These are phyloP conservation scores for Austroboletus festivus DNA, from an alignment of 768 basidiomycete species.

Conservation along the genomic window DNA sequence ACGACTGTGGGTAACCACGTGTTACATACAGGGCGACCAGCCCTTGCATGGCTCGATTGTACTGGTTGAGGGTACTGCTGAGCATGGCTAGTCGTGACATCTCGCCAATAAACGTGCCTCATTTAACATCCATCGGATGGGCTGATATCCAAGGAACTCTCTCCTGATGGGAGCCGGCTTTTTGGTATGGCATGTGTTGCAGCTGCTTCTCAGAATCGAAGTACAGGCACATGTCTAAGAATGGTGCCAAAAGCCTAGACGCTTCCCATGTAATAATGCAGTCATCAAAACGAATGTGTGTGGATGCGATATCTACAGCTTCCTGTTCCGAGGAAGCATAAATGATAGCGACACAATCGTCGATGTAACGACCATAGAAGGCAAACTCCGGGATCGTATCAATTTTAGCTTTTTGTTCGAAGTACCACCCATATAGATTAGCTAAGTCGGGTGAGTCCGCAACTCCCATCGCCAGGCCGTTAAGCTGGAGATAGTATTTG, in stretches of 20 bases:
- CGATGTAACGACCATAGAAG: slow-evolving; percentile 5
- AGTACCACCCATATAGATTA: slow-evolving; percentile 6
- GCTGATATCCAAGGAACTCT: slow-evolving; percentile 8
- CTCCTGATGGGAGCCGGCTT: not conserved
- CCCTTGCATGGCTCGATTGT: not conserved
- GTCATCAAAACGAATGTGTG: not conserved
- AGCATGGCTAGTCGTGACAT: not conserved
- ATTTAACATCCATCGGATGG: slow-evolving; percentile 4
- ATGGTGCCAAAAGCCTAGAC: fast-evolving
- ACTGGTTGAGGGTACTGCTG: not conserved
- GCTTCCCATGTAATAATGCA: not conserved
- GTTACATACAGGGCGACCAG: not conserved
- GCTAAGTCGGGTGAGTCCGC: slow-evolving; percentile 13
- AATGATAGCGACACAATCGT: not conserved
- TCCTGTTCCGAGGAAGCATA: not conserved
- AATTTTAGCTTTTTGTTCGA: not conserved
- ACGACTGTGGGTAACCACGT: not conserved
- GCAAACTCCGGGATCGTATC: not conserved
- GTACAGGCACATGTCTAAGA: slow-evolving; percentile 5
- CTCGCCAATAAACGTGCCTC: slow-evolving; percentile 5
- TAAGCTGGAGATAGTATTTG: not conserved
- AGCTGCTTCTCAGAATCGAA: fast-evolving
- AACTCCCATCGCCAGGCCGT: slow-evolving; percentile 8
- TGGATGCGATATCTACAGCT: not conserved
- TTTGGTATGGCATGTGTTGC: not conserved